Evolutionary conservation across 2,329 filamentous ascomycete genomes (phyloP), one percentile per base, ranked within the genome.

Genomic region (Cladosporium sp.): DNA sequence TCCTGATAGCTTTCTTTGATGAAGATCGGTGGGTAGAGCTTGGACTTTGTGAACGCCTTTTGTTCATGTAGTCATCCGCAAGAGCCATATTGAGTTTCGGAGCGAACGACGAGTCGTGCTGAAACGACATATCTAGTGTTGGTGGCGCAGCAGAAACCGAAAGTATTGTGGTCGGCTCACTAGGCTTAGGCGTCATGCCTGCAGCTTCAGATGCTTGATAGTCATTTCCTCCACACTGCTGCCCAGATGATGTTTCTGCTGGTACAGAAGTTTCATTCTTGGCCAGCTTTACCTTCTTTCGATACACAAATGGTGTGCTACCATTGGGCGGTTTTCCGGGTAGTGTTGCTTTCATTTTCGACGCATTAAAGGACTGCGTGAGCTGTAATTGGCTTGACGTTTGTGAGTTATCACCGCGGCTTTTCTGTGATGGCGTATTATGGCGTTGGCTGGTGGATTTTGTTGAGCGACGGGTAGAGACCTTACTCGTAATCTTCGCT

Each of bases 271-370:
- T 12, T 6, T 19, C 24, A 47, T 47, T 20, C 12, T 40, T 39
- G 7, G 34, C 7, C 13, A 22, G 7, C 15, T 39, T 47, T 6
- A 36, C n/a, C 19, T 29, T 47, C 48, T 62, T 64, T 29, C 61
- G 58, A 43, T 59, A 64, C 44, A 61, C 38, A 32, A 64, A 63
- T 5, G 63, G 63, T 24, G 62, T 62, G 3, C 44, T 53, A 30
- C 50, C 52, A 9, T 54, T 55, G 30, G 39, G 44, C 3, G 48
- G 40, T 18, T 47, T 47, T 9, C 29, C 36, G 13, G 15, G 32
- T 15, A 34, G 30, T 12, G 19, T 37, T 7, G 12, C 20, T 7
- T 43, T n/a, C 19, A 34, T 9, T 24, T 38, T 52, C 2, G 34
- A 17, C 27, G 20, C 29, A 5, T 22, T 48, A 22, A 41, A 41